Evolutionary conservation across 1,284 basidiomycete genomes (phyloP), one percentile per base, ranked within the genome.

Genomic region (Tilletia horrida): DNA sequence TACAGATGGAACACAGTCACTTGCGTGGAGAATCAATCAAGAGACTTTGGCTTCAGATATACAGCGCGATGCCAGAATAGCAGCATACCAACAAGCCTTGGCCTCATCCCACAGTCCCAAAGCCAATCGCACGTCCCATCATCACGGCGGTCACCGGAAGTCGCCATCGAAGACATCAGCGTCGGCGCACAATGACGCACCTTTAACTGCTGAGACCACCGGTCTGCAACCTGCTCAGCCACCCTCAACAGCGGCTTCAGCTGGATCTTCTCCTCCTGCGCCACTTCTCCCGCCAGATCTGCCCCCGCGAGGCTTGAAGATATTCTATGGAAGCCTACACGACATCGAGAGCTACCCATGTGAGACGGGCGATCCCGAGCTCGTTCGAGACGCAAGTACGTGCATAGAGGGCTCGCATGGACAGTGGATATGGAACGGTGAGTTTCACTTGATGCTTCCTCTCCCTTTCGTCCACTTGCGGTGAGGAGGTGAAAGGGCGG

Each of bases 1-100:
- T 6, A 91, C 92, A 8, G 95, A 97, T 78, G 95, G 95, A 1
- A 96, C 93, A 0, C 93, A 97, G 78, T 88, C 91, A 0, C 88
- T 97, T 29, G 88, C 87, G 0, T 96, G 93, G 91, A 88, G 91
- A 62, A 90, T 97, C 70, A 97, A 97, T 76, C 90, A 91, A 71
- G 91, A 93, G 68, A 88, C 91, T 0, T 88, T 67, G 44, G 63
- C 70, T 50, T 64, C 66, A 42, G 76, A 80, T 62, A 47, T 67
- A 25, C 55, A 66, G 27, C 71, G 79, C 14, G 64, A 68, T 18
- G 75, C 76, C n/a, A 67, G 68, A 3, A 67, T 77, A 13, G 66
- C 70, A 2, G 63, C n/a, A 27, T 8, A 9, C 21, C 25, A 48
- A 35, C 63, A 31, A 16, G 43, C 63, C 3, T 21, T 21, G 1